Conservation (phyloP, 495 filamentous ascomycete genomes). For the Penicillium fimorum region DNA sequence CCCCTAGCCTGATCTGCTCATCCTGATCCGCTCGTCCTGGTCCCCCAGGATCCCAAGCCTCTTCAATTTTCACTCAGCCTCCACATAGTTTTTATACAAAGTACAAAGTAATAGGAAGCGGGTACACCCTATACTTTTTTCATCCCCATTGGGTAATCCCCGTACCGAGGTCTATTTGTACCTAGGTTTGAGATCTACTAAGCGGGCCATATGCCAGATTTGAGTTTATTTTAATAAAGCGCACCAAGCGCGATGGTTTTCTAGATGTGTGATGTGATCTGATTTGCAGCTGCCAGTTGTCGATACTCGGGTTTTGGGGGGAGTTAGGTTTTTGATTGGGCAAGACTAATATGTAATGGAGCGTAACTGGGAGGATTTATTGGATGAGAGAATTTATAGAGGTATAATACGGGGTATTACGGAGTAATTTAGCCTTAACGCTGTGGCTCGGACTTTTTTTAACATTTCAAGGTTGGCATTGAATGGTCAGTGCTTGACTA, state of each 20-base stretch:
- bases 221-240: neutral
- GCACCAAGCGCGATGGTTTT: neutral
- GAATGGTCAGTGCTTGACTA: neutral
- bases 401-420: neutral
- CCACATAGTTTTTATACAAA: neutral
- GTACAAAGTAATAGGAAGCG: neutral
- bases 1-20: neutral
- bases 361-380: neutral
- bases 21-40: neutral
- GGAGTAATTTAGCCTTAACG: neutral
- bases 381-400: neutral
- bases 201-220: neutral
- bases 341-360: neutral
- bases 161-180: neutral
- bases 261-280: neutral
- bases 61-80: neutral
- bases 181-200: neutral
- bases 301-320: neutral
- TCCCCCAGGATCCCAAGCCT: slow-evolving; percentile 6
- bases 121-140: slow-evolving; percentile 9
- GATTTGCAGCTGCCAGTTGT: neutral
- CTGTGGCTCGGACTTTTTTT: neutral
- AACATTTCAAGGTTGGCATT: neutral
- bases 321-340: neutral
- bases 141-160: neutral